Base-by-base conservation (phyloP, 441 rosid genomes). In the Adansonia rubrostipa region DNA sequence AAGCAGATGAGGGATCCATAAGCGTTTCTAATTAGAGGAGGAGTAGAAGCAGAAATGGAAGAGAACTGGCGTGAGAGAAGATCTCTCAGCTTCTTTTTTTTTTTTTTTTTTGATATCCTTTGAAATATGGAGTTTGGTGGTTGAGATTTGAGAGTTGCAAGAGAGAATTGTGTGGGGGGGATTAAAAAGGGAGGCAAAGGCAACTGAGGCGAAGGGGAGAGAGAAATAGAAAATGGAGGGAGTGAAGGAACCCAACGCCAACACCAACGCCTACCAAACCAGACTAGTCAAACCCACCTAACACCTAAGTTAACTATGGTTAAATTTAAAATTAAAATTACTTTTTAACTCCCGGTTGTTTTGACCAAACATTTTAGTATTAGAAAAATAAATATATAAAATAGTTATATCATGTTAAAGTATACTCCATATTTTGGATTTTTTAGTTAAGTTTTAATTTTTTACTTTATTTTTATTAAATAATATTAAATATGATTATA, bases 241-340 rank as follows among this genome's bases (percentile, higher is more conserved):
- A 74, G 42, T 9, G 60, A 67, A 82, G 69, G 77, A 75, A 78
- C 78, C 87, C 80, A 85, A 83, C 88, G 98, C 86, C 81, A 85
- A 84, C 62, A 57, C 17, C 15, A 57, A 10, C 88, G 98, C 97
- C 93, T 75, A 92, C 97, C 97, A 87, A 92, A 89, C 94, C 91
- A 78, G 97, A 92, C 93, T 76, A 73, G 93, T 92, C 93, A 90
- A 88, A 84, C 80, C 81, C 88, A 92, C 92, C 90, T 83, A 91
- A 79, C 89, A 74, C 79, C 4, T 9, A 1, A 33, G 6, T 75
- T 82, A 82, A 87, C 90, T 85, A 83, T 84, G 85, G 88, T 89
- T 87, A 74, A 79, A 1, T 74, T 74, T 66, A 0, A 11, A 42
- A 5, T 42, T 5, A 24, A 2, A 42, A 42, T 42, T 6, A 42